These are phyloP conservation scores for Rubia tinctorum DNA, from an alignment of 305 asterid genomes.

Conservation along the genomic window DNA sequence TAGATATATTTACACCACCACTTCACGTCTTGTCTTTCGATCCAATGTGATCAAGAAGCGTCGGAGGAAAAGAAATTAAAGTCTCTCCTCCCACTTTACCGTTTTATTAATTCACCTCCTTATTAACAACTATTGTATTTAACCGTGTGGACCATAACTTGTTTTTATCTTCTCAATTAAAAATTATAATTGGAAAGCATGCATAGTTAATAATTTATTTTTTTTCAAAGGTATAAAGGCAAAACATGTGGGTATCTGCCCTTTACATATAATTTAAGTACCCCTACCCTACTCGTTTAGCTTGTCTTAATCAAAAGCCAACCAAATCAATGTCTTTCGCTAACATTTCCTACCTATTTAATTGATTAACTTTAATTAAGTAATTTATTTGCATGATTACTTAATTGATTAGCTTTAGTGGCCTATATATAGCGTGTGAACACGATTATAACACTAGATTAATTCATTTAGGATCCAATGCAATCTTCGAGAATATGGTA, in stretches of 20 bases:
- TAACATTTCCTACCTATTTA: conserved; percentile 22
- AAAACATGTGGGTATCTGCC: conserved; percentile 5
- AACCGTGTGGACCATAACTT: no score
- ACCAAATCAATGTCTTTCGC: conserved; percentile 11
- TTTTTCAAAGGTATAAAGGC: conserved; percentile 12
- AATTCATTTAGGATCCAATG: conserved; percentile 9
- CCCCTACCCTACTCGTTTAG: background rate
- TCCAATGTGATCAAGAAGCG: background rate
- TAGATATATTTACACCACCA: background rate
- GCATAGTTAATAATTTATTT: conserved; percentile 31
- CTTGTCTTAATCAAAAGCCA: conserved; percentile 34
- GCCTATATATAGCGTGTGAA: conserved; percentile 14
- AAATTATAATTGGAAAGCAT: conserved; percentile 33
- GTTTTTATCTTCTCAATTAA: conserved; percentile 10
- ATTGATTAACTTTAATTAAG: background rate
- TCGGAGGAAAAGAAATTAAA: background rate
- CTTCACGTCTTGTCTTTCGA: conserved; percentile 13
- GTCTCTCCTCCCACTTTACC: background rate
- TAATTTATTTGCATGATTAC: background rate
- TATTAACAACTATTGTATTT: background rate
- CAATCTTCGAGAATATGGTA: conserved; percentile 18
- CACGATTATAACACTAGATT: conserved; percentile 11
- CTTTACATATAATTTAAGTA: background rate
- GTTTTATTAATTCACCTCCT: background rate
- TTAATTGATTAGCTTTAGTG: background rate